Evolutionary conservation across 2,329 filamentous ascomycete species (phyloP).

Genomic region (Arthrinium phaeospermum): DNA sequence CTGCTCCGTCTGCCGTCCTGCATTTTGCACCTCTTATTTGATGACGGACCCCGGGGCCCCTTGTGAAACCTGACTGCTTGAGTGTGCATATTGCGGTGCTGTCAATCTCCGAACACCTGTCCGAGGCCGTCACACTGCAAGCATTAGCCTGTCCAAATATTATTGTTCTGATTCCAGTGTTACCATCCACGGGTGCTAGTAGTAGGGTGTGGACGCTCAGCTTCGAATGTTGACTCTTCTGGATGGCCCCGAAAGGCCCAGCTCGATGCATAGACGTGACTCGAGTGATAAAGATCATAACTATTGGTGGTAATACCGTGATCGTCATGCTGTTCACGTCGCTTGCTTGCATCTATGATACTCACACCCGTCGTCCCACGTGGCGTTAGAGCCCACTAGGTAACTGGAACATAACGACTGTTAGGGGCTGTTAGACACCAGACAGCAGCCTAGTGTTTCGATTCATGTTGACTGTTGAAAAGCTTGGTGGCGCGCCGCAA

Average conservation of each 20-base stretch:
- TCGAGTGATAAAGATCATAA: neutral
- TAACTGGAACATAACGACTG: neutral
- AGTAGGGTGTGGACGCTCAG: neutral
- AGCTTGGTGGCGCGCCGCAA: neutral
- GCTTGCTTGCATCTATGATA: neutral
- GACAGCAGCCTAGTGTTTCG: neutral
- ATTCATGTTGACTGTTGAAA: neutral
- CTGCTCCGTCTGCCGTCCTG: neutral
- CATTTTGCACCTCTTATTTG: neutral
- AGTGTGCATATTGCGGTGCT: neutral
- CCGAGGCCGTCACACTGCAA: neutral
- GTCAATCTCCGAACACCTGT: constrained; percentile 12
- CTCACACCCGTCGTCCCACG: constrained; percentile 1
- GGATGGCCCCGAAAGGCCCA: neutral
- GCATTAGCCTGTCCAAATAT: neutral
- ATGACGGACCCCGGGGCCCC: neutral
- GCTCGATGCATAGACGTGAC: neutral
- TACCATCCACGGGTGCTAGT: neutral
- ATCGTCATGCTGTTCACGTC: neutral
- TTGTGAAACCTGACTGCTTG: neutral
- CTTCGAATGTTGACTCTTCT: neutral
- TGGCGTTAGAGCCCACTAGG: neutral
- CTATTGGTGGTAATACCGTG: neutral
- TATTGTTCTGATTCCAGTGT: neutral
- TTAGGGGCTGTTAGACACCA: neutral